These are phyloP conservation scores for Monosporozyma yasuniensis DNA, from an alignment of 805 yeast genomes.

Conservation along the genomic window DNA sequence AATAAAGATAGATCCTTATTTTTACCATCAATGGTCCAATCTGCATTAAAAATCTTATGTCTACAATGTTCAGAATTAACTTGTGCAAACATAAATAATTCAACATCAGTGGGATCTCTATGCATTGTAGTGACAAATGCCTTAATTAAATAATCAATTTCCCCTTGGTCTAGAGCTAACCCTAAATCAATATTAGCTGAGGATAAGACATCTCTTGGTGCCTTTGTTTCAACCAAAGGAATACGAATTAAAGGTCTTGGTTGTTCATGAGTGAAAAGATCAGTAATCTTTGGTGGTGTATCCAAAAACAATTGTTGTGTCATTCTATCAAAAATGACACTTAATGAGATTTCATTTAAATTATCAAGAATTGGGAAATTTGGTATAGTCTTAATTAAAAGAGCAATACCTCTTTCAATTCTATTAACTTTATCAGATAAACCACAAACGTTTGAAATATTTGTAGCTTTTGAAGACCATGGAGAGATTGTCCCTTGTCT, in stretches of 20 bases:
- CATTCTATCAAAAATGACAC: constrained; percentile 86
- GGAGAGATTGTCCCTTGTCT: constrained; percentile 96
- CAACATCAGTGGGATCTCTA: constrained; percentile 96
- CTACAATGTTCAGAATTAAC: constrained; percentile 99
- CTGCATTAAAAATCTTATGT: constrained; percentile 97
- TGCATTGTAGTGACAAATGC: constrained; percentile 71
- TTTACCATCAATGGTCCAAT: constrained; percentile 89
- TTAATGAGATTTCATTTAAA: constrained; percentile 47
- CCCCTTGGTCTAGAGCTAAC: constrained; percentile 89
- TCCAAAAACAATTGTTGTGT: constrained; percentile 64
- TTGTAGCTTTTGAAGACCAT: constrained; percentile 98
- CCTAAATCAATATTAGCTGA: constrained; percentile 80
- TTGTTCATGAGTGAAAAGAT: constrained; percentile 64
- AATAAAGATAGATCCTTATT: constrained; percentile 68
- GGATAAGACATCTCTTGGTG: constrained; percentile 46
- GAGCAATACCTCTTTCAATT: constrained; percentile 83
- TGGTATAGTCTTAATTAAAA: constrained; percentile 60
- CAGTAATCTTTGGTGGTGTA: constrained; percentile 54
- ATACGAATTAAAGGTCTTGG: constrained; percentile 80
- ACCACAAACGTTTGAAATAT: constrained; percentile 85
- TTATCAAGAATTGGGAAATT: constrained; percentile 59
- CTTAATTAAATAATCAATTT: constrained; percentile 74
- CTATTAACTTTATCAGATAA: constrained; percentile 61
- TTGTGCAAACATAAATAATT: constrained; percentile 97
- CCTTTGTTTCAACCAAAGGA: constrained; percentile 39